Conservation (phyloP, 345 rosid species). For the Dipteronia sinensis region DNA sequence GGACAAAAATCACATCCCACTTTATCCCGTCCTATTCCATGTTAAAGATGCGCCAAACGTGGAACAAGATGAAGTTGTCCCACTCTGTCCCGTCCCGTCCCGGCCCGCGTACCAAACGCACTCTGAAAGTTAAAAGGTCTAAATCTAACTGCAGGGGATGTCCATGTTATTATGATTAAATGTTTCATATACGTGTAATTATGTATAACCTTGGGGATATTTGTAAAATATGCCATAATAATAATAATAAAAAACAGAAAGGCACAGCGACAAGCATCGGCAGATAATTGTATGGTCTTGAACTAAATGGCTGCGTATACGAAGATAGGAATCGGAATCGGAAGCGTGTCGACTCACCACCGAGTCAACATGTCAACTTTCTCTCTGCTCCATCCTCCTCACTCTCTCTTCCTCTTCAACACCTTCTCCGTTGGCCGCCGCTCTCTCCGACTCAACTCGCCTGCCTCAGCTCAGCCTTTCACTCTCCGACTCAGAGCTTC, state of each 20-base stretch:
- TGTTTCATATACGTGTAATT: no score
- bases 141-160: no score
- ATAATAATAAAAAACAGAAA: not conserved
- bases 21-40: no score
- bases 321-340: conserved; percentile 38
- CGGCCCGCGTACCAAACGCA: no score
- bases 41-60: no score
- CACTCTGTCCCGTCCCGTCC: no score
- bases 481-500: conserved; percentile 68
- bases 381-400: conserved; percentile 43
- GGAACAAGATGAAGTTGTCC: no score
- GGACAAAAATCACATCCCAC: no score
- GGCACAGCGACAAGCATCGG: not conserved
- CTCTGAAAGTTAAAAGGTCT: no score
- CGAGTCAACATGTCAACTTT: conserved; percentile 38
- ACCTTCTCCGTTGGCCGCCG: conserved; percentile 37
- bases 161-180: no score
- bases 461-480: conserved; percentile 33
- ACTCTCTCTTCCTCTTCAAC: conserved; percentile 52
- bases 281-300: conserved; percentile 46
- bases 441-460: conserved; percentile 38
- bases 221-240: not conserved
- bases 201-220: no score
- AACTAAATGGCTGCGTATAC: conserved; percentile 39
- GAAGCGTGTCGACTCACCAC: conserved; percentile 25